These are phyloP conservation scores for Wickerhamiella bombiphila DNA, from an alignment of 805 yeast genomes.

Conservation along the genomic window DNA sequence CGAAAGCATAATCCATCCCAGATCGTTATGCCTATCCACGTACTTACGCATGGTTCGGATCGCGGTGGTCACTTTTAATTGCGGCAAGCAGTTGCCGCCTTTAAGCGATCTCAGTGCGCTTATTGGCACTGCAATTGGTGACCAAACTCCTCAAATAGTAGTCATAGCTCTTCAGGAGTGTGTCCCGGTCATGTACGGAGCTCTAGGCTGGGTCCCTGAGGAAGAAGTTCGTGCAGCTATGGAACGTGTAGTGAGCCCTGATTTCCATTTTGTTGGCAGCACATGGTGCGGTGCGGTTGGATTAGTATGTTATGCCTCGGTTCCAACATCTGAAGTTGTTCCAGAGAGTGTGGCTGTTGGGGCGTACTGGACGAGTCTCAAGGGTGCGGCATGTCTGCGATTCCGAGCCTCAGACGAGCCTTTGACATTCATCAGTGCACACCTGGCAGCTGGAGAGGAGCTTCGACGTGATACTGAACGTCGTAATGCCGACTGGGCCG, in stretches of 20 bases:
- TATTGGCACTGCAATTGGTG: too few species aligned
- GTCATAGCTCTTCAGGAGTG: conserved; percentile 26
- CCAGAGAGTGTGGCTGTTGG: conserved; percentile 30
- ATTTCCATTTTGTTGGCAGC: conserved; percentile 12
- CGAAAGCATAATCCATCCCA: too few species aligned
- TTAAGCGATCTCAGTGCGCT: too few species aligned
- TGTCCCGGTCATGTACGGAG: conserved; percentile 23
- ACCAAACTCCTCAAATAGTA: too few species aligned
- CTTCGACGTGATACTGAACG: conserved; percentile 22
- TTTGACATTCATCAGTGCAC: conserved; percentile 54
- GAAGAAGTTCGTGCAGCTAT: conserved; percentile 4
- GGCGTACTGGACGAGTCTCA: conserved; percentile 42
- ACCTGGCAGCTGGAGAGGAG: conserved; percentile 72
- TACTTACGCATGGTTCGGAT: too few species aligned
- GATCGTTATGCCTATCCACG: too few species aligned
- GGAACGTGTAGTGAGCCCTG: conserved; percentile 12
- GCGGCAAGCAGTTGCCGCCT: too few species aligned
- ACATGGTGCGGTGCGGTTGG: conserved; percentile 21
- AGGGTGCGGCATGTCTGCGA: conserved; percentile 60
- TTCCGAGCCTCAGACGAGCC: conserved; percentile 27
- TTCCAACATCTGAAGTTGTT: conserved; percentile 24
- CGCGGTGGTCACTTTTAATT: conserved; percentile 14
- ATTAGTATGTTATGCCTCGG: conserved; percentile 22
- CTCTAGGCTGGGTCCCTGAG: conserved; percentile 16
- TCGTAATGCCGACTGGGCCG: conserved; percentile 40